Evolutionary conservation across 2,329 filamentous ascomycete genomes (phyloP).

Genomic region (Sporothrix sp.): DNA sequence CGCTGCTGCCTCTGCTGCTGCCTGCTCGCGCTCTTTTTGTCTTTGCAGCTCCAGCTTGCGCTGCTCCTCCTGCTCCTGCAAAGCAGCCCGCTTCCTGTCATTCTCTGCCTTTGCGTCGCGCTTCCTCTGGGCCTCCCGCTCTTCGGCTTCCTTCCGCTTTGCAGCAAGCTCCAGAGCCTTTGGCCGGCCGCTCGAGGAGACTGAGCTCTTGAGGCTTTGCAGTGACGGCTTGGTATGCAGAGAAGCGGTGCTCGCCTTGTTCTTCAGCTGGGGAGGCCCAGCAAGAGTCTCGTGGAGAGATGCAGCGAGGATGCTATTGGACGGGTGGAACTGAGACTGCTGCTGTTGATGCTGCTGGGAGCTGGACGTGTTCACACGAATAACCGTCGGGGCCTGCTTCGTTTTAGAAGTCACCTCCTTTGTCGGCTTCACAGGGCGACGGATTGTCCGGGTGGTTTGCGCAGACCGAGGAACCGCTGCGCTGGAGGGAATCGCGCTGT

Average conservation of each 20-base stretch:
- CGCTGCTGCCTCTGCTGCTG: conserved; percentile 38
- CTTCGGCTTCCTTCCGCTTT: conserved; percentile 76
- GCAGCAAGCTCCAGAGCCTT: conserved; percentile 68
- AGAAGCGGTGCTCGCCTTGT: conserved; percentile 59
- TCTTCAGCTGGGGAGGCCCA: conserved; percentile 37
- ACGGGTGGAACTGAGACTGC: conserved; percentile 45
- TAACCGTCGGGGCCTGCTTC: conserved; percentile 62
- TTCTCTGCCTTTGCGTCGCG: conserved; percentile 72
- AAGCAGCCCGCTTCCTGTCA: conserved; percentile 62
- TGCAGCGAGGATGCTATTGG: conserved; percentile 48
- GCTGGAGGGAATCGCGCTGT: conserved; percentile 1
- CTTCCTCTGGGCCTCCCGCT: conserved; percentile 67
- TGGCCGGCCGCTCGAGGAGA: conserved; percentile 53
- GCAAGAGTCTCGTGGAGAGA: conserved; percentile 47
- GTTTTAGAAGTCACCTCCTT: conserved; percentile 49
- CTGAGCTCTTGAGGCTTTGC: conserved; percentile 55
- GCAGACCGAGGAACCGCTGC: conserved; percentile 37
- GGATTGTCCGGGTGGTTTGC: conserved; percentile 42
- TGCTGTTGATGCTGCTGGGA: conserved; percentile 38
- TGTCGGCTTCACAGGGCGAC: conserved; percentile 51
- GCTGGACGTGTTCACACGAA: conserved; percentile 55
- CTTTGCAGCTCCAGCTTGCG: conserved; percentile 52
- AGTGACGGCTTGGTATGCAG: conserved; percentile 48
- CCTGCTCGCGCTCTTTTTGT: conserved; percentile 50
- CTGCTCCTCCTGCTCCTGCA: conserved; percentile 52